Conservation (phyloP, 2,329 filamentous ascomycete species). For the Cordyceps cicadae region DNA sequence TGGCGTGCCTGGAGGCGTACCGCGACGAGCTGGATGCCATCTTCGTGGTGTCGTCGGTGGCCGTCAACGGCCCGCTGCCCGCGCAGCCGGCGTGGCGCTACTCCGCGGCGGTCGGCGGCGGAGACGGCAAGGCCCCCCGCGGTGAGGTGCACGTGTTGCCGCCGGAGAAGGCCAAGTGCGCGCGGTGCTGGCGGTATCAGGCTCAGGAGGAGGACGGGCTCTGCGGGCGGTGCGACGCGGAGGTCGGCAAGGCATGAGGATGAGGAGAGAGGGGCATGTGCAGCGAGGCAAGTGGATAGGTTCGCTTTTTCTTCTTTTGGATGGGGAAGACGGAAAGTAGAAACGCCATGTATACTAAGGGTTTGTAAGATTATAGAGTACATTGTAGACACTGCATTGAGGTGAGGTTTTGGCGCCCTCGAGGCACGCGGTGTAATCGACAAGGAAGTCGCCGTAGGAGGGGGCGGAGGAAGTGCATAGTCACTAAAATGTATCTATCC, state of each 20-base stretch:
- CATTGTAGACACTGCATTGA: neutral
- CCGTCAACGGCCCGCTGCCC: constrained; percentile 31
- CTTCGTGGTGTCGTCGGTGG: constrained; percentile 62
- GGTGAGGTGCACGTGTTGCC: constrained; percentile 39
- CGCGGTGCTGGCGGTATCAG: constrained; percentile 81
- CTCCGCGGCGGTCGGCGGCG: constrained; percentile 33
- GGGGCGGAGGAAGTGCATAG: neutral
- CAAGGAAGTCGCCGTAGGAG: neutral
- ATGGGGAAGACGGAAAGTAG: neutral
- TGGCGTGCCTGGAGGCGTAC: constrained; percentile 31
- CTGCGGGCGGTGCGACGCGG: constrained; percentile 65
- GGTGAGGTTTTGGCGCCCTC: neutral
- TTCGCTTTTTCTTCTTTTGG: too few species aligned
- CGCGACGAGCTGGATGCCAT: constrained; percentile 50
- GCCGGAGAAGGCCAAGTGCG: constrained; percentile 60
- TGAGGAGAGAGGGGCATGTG: neutral
- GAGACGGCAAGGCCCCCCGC: constrained; percentile 19
- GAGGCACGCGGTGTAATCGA: neutral
- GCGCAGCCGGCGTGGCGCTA: constrained; percentile 32
- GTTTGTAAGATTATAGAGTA: neutral
- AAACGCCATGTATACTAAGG: neutral
- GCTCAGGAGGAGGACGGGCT: constrained; percentile 57
- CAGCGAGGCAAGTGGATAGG: neutral
- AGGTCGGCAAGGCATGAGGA: constrained; percentile 35
- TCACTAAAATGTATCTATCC: neutral